Evolutionary conservation across 2,329 filamentous ascomycete species (phyloP).

Genomic region (Ceratocystiopsis sp.): DNA sequence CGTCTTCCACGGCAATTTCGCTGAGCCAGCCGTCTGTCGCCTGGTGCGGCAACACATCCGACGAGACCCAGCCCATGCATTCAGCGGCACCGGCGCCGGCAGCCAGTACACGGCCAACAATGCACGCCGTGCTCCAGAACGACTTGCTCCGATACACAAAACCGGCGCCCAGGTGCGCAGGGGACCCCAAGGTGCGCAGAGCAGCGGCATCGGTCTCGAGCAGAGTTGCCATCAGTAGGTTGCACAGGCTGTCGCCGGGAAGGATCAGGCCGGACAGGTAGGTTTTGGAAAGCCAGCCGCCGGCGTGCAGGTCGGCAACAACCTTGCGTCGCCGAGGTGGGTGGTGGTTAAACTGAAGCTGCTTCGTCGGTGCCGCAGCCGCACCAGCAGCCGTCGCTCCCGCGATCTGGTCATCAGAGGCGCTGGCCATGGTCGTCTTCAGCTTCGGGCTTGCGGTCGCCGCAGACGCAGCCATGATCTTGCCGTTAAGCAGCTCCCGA

Average conservation of each 20-base stretch:
- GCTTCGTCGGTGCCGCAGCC: constrained; percentile 6
- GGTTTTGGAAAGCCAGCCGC: constrained; percentile 51
- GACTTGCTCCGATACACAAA: constrained; percentile 47
- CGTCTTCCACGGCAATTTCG: constrained; percentile 33
- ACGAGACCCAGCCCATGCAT: constrained; percentile 53
- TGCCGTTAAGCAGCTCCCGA: constrained; percentile 20
- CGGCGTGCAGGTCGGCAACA: constrained; percentile 37
- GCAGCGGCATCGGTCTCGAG: constrained; percentile 47
- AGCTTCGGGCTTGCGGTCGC: too few species aligned
- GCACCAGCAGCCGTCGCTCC: too few species aligned
- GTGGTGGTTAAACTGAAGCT: constrained; percentile 12
- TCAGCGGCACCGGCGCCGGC: constrained; percentile 44
- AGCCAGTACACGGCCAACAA: constrained; percentile 47
- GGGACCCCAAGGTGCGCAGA: constrained; percentile 37
- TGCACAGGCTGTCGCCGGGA: constrained; percentile 44
- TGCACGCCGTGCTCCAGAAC: constrained; percentile 51
- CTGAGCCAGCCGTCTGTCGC: constrained; percentile 36
- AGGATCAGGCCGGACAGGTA: constrained; percentile 49
- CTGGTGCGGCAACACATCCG: constrained; percentile 35
- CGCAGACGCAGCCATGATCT: constrained; percentile 13
- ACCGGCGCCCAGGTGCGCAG: constrained; percentile 45
- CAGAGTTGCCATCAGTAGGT: constrained; percentile 48
- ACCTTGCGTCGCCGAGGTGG: constrained; percentile 33
- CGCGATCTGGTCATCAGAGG: too few species aligned
- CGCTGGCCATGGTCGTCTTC: too few species aligned